Base-by-base conservation (phyloP, 257 asterid genomes). In the Striga asiatica region DNA sequence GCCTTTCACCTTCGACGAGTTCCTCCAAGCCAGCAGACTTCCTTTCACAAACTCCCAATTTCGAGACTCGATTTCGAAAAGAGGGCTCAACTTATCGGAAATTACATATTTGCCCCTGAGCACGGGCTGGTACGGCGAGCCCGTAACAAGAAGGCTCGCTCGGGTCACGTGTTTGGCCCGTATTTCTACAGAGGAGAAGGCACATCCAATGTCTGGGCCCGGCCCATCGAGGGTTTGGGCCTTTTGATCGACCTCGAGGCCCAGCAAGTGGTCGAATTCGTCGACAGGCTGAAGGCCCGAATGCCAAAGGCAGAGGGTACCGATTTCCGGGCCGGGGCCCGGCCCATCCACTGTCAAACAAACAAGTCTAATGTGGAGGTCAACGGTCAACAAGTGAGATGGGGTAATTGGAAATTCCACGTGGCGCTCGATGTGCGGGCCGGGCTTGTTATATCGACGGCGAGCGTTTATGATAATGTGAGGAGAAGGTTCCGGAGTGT, bases 391-490 rank as follows among this genome's bases (percentile, higher is more conserved):
- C 72, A 61, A 25, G 78, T 85, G 19, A 64, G 52, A 21, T 83
- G 94, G 95, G 85, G 54, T 2, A 76, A 76, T 45, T 86, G 95
- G 95, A 62, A 46, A 17, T 78, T 86, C 31, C 95, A 83, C 34
- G 80, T 70, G 4, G 78, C 76, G 21, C 78, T 86, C 55, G 50
- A 80, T 65, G 78, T 82, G 1, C 73, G 88, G 12, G 88, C 94
- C 0, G 94, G 95, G 35, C 1, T 66, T 6, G 66, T 83, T 13
- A 71, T 86, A 50, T 86, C 94, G 2, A 69, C 88, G 4, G 95
- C 84, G 24, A 73, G 75, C 2, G 10, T 83, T 9, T 69, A 60
- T 3, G 91, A 78, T 50, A 4, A n/a, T 3, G 28, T 20, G 0
- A 60, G 14, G 56, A 66, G 67, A 0, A 50, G 46, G 50, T 76